These are phyloP conservation scores for Kentomonas sorsogonicus DNA, from an alignment of 208 protist species.

Conservation along the genomic window DNA sequence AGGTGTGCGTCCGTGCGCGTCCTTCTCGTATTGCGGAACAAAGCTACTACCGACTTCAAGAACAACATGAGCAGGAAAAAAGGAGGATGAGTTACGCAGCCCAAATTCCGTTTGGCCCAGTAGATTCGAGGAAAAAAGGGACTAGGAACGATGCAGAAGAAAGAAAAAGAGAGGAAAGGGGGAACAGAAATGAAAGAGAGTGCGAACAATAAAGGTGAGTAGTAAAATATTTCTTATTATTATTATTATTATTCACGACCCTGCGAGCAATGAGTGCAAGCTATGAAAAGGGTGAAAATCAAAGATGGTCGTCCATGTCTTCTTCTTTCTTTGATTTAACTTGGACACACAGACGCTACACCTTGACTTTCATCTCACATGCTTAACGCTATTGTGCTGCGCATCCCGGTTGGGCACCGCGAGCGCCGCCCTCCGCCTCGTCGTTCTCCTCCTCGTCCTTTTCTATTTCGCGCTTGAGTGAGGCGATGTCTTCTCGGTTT, in stretches of 20 bases:
- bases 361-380: neutral
- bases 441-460: slow-evolving; percentile 57
- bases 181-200: neutral
- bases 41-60: no score
- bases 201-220: neutral
- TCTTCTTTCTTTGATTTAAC: neutral
- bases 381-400: slow-evolving; percentile 32
- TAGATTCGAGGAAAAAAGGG: no score
- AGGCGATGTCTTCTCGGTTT: slow-evolving; percentile 10
- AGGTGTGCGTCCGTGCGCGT: no score
- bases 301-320: neutral
- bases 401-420: slow-evolving; percentile 42
- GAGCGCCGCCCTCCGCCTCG: slow-evolving; percentile 30
- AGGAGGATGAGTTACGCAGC: no score
- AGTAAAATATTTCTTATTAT: neutral
- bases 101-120: no score
- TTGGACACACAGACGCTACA: neutral
- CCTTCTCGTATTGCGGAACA: no score
- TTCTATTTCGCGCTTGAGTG: slow-evolving; percentile 29
- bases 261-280: neutral
- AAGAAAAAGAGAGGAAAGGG: neutral
- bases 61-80: no score
- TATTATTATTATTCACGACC: neutral
- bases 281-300: neutral
- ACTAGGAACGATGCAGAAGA: no score